phyloP scores from a whole-genome alignment of 352 stramenopile species.

The Pythium chondricola region DNA sequence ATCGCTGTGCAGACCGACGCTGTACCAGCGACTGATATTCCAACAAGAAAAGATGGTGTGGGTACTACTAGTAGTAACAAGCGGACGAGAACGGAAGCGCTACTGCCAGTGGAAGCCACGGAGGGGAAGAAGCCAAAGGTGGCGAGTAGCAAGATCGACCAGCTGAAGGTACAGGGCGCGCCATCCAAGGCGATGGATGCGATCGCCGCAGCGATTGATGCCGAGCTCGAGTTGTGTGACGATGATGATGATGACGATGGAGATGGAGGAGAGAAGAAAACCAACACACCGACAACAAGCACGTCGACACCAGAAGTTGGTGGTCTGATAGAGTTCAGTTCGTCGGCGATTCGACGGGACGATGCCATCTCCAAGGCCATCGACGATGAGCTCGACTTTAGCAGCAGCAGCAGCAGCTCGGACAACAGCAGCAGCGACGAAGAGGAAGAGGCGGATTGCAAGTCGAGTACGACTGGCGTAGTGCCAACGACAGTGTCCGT shows the following conservation, averaged over 20 bases:
- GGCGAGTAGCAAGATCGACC: too few relatives aligned
- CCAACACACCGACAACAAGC: neutral
- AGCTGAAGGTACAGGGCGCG: too few relatives aligned
- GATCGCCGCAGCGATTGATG: constrained; percentile 20
- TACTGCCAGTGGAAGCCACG: too few relatives aligned
- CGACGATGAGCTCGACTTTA: constrained; percentile 11
- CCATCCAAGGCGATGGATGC: constrained; percentile 6
- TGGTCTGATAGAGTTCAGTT: neutral
- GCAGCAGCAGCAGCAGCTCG: constrained; percentile 10
- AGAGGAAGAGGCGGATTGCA: neutral
- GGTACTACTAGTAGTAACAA: too few relatives aligned
- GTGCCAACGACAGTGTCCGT: neutral
- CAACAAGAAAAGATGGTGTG: too few relatives aligned
- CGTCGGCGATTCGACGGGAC: neutral
- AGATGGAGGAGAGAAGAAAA: neutral
- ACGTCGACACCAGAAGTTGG: neutral
- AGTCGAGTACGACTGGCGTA: neutral
- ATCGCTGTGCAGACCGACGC: too few relatives aligned
- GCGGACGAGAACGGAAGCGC: too few relatives aligned
- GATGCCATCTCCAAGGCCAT: constrained; percentile 14
- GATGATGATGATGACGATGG: constrained; percentile 9
- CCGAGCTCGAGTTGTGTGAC: constrained; percentile 20
- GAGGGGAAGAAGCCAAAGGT: too few relatives aligned
- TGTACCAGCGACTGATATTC: too few relatives aligned
- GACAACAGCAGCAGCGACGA: constrained; percentile 1